phyloP scores from a whole-genome alignment of 176 grass and related monocot genomes.

The Oryza officinalis region DNA sequence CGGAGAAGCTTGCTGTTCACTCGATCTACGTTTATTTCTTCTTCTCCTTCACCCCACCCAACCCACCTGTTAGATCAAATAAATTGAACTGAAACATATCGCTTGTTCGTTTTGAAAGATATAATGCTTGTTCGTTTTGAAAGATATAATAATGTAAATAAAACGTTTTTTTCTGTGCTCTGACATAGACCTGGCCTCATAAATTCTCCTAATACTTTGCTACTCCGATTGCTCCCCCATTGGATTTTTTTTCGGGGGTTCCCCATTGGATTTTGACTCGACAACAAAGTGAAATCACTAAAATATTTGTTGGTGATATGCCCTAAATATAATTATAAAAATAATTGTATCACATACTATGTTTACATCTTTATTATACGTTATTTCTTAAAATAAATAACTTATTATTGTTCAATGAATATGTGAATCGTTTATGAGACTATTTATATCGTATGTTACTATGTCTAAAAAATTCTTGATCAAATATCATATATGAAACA shows the following conservation, averaged over 20 bases:
- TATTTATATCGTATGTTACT: too few relatives aligned
- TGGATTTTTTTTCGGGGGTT: too few relatives aligned
- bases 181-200: background rate
- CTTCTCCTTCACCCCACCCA: too few relatives aligned
- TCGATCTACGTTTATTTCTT: background rate
- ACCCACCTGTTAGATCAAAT: background rate
- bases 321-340: too few relatives aligned
- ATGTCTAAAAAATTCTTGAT: too few relatives aligned
- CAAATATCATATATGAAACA: too few relatives aligned
- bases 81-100: background rate
- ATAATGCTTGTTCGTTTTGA: background rate
- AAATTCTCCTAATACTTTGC: background rate
- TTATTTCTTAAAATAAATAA: too few relatives aligned
- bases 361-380: too few relatives aligned
- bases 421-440: too few relatives aligned
- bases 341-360: too few relatives aligned
- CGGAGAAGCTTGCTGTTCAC: background rate
- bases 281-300: background rate
- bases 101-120: background rate
- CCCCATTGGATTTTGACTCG: background rate
- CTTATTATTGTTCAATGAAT: too few relatives aligned
- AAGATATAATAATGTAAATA: background rate
- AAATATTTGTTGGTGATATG: too few relatives aligned
- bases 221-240: background rate
- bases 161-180: background rate